Base-by-base conservation (phyloP, 1,139 yeast genomes). In the Saccharomycopsis hybrid region DNA sequence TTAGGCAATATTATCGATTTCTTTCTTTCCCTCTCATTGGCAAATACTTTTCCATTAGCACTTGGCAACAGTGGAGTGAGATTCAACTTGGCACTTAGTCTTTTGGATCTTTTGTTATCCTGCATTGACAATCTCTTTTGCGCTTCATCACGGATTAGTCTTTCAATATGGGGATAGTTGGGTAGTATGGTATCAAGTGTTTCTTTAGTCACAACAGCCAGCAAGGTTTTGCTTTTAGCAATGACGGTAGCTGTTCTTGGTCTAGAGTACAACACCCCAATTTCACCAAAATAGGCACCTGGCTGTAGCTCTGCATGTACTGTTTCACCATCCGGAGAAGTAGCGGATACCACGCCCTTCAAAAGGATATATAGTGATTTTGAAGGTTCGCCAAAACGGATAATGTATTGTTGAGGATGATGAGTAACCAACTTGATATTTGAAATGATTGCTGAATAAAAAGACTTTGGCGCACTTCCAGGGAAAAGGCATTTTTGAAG, bases 161-260 rank as follows among this genome's bases (percentile, higher is more conserved):
- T 68, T 61, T 84, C 92, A 45, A 84, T 77, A 4, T 67, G 62
- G 0, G 90, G 90, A 60, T 77, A 83, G 53, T 73, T 74, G 2
- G 78, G 77, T 29, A 84, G 65, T 1, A 83, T 85, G 27, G 70
- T 66, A 56, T 77, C 76, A 48, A 85, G 71, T 11, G 81, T 76
- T 51, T 80, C 85, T 7, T 80, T 76, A 1, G 87, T 82, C 43
- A 85, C 68, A 0, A 82, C 84, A 1, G 87, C 89, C 4, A 82
- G 68, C 49, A 84, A 65, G 1, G 85, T 86, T 56, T 73, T 76
- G 0, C 86, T 75, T 54, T 80, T 69, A 1, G 92, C 85, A n/a
- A 83, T 78, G 13, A 84, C 89, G 1, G 89, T 82, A 0, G 92
- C 92, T 0, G 90, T 83, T 56, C 92, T 68, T 8, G 90, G 89